Evolutionary conservation across 78 protist species (phyloP).

Genomic region (Protostelium mycophagum): DNA sequence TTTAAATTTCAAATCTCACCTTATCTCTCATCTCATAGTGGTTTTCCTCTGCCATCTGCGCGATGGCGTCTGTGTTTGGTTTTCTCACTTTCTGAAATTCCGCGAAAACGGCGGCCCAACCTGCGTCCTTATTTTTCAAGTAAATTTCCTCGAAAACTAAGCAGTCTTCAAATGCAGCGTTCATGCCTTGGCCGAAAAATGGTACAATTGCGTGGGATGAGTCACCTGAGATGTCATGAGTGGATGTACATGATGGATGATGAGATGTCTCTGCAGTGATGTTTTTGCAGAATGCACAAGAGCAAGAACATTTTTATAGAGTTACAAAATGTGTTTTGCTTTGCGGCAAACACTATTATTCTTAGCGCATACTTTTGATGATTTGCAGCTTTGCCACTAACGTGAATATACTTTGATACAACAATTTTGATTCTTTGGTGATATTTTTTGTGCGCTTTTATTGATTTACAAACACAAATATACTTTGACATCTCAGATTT

Average conservation of each 20-base stretch:
- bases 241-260: background rate
- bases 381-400: too few species aligned
- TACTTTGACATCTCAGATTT: too few species aligned
- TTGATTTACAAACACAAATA: too few species aligned
- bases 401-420: too few species aligned
- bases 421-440: too few species aligned
- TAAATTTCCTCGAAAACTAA: constrained; percentile 19
- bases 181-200: constrained; percentile 93
- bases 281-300: too few species aligned
- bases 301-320: background rate
- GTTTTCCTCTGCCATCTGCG: constrained; percentile 76
- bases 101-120: background rate
- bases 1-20: too few species aligned
- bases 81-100: constrained; percentile 40
- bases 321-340: constrained; percentile 2
- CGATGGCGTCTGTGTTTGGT: constrained; percentile 63
- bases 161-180: constrained; percentile 68
- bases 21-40: constrained; percentile 76
- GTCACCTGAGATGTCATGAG: constrained; percentile 61
- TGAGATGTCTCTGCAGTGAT: too few species aligned
- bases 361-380: too few species aligned
- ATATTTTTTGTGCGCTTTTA: too few species aligned
- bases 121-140: background rate
- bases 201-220: constrained; percentile 95
- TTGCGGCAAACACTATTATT: too few species aligned